A percentile compares a stretch with the other conserved stretches of the same genome.
Conservation (phyloP, 2,329 filamentous ascomycete species). For the Fusarium sp. region DNA sequence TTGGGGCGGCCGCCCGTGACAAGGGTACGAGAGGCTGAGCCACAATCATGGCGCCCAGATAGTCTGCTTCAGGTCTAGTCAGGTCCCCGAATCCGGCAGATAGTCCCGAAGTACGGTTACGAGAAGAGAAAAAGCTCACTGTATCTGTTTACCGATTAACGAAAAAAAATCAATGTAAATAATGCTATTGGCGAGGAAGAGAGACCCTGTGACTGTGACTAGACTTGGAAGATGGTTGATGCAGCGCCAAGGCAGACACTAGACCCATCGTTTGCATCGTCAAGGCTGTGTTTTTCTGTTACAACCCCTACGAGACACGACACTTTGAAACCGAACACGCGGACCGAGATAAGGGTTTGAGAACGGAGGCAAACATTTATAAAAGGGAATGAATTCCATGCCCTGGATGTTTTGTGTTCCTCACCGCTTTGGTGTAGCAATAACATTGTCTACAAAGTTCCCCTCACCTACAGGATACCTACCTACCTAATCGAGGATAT, state of each 20-base stretch:
- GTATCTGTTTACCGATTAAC: neutral
- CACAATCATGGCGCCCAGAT: neutral
- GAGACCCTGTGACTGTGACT: neutral
- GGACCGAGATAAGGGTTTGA: neutral
- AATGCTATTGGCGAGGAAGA: neutral
- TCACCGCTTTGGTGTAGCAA: neutral
- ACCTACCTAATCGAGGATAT: neutral
- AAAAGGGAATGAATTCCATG: neutral
- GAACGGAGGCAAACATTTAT: neutral
- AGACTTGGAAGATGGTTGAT: neutral
- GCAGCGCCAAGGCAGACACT: neutral
- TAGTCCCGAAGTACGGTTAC: neutral
- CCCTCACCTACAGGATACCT: neutral
- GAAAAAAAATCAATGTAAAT: neutral
- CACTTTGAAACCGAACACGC: conserved; percentile 1
- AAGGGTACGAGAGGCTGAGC: neutral
- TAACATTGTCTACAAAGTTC: neutral
- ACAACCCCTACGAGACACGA: neutral
- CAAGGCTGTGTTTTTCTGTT: neutral
- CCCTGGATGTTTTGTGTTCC: neutral
- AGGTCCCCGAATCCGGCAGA: neutral
- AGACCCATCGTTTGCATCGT: neutral
- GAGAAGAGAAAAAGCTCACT: neutral
- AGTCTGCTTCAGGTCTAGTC: neutral
- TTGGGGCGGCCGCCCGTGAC: neutral